Evolutionary conservation across 2,329 filamentous ascomycete species (phyloP), one percentile per base, ranked within the genome.

Genomic region (Botrytis elliptica): DNA sequence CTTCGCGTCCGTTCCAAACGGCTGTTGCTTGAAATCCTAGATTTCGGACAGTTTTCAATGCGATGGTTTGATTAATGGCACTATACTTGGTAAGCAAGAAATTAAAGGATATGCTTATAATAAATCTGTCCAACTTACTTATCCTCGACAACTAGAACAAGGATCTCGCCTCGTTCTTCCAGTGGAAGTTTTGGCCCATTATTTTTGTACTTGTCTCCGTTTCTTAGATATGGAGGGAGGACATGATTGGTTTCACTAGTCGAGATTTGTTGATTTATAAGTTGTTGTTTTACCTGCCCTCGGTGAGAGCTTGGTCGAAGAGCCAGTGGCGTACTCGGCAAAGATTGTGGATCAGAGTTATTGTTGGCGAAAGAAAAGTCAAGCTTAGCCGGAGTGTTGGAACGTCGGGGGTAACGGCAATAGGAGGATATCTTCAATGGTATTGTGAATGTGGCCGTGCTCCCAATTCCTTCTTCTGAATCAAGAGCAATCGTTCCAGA

Each of bases 1-100:
- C 77, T 76, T 79, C 78, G 22, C 71, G 74, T n/a, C 77, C 78
- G 18, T 79, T 79, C 76, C 78, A 79, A 42, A 77, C 75, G 9
- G 78, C 77, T 25, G 73, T 76, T 44, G 75, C 76, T 22, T 75
- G 65, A 60, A 79, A 79, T 22, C 77, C 77, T 6, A 79, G 70
- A 64, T 77, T 79, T 44, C 74, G 75, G n/a, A 79, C 74, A 16
- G 72, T 79, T 60, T 76, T 76, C 7, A 77, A 64, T 16, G 78
- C 77, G 22, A 79, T 79, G 0, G 74, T 76, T 73, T 79, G 77
- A 57, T 79, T 79, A 18, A 79, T 78, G n/a, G 76, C 75, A 65
- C 76, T 77, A 29, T n/a, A 9, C 6, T 25, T 29, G n/a, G 70
- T 75, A 14, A 71, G 29, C 63, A 71, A 57, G 22, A 29, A 68